A percentile compares a stretch with the other conserved stretches of the same genome.
Conservation (phyloP, 345 rosid genomes). For the Raphanus raphanistrum region DNA sequence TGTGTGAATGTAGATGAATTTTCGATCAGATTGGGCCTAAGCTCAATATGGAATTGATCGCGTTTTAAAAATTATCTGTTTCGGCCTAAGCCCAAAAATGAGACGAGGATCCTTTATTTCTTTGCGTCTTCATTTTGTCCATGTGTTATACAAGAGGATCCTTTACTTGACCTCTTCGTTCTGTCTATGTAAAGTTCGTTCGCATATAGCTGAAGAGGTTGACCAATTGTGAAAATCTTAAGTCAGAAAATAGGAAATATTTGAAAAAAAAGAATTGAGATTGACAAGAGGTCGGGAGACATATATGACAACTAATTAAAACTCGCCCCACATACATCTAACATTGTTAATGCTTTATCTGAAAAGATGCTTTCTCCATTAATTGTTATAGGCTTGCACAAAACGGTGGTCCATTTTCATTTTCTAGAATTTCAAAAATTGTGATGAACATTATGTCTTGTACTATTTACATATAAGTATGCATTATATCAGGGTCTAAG, state of each 20-base stretch:
- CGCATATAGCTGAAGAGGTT: background rate
- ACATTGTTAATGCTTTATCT: slow-evolving; percentile 31
- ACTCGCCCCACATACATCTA: slow-evolving; percentile 17
- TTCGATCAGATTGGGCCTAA: too few species aligned
- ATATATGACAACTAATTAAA: slow-evolving; percentile 28
- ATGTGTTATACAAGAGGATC: background rate
- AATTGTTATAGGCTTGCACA: background rate
- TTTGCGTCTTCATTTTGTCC: background rate
- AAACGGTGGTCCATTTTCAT: slow-evolving; percentile 25
- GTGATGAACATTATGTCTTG: background rate
- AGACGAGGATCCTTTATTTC: background rate
- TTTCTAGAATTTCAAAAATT: background rate
- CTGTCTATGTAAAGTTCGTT: background rate
- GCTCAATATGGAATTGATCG: too few species aligned
- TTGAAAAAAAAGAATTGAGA: background rate
- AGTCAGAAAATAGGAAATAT: background rate
- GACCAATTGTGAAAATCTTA: background rate
- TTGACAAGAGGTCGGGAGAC: slow-evolving; percentile 30
- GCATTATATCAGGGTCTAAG: background rate
- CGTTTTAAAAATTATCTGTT: too few species aligned
- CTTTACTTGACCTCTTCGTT: background rate
- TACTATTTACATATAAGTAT: background rate
- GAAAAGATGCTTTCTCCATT: slow-evolving; percentile 32
- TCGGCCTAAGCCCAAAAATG: background rate
- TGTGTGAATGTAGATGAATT: too few species aligned